A percentile compares a stretch with the other conserved stretches of the same genome.
Conservation (phyloP, 2,329 filamentous ascomycete genomes). For the Pochonia chlamydosporia region DNA sequence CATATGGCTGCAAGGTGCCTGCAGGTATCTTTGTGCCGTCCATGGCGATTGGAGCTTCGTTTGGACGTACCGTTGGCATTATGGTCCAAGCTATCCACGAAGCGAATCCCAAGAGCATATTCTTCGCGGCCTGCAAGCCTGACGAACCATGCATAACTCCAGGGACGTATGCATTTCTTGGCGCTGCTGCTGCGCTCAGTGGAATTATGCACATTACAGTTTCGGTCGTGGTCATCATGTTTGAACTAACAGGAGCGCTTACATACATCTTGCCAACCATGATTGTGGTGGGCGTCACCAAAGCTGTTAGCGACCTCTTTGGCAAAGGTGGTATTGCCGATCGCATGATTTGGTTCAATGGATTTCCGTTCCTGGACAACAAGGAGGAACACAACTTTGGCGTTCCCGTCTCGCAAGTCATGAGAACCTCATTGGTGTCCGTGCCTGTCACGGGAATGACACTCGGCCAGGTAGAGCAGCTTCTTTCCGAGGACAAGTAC, state of each 20-base stretch:
- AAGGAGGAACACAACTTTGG: slow-evolving; percentile 98
- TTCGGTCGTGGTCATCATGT: slow-evolving; percentile 98
- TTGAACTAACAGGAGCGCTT: slow-evolving; percentile 92
- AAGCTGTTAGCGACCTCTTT: slow-evolving; percentile 83
- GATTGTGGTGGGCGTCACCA: slow-evolving; percentile 97
- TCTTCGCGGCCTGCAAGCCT: slow-evolving; percentile 84
- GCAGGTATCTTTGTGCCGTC: slow-evolving; percentile 97
- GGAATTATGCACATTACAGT: slow-evolving; percentile 99
- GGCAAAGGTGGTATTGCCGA: slow-evolving; percentile 97
- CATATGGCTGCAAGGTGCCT: slow-evolving; percentile 95
- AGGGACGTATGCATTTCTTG: slow-evolving; percentile 92
- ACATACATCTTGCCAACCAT: slow-evolving; percentile 97
- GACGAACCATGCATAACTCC: slow-evolving; percentile 96
- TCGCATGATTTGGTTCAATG: slow-evolving; percentile 98
- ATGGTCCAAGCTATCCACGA: slow-evolving; percentile 87
- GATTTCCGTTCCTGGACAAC: slow-evolving; percentile 92
- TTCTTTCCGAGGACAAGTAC: slow-evolving; percentile 73
- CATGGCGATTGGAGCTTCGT: slow-evolving; percentile 94
- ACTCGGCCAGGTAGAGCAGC: slow-evolving; percentile 68
- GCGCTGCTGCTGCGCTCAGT: slow-evolving; percentile 82
- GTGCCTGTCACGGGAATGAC: slow-evolving; percentile 70
- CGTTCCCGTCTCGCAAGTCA: slow-evolving; percentile 84
- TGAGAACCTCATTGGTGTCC: slow-evolving; percentile 71
- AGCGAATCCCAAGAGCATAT: slow-evolving; percentile 71
- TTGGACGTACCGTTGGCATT: slow-evolving; percentile 91